Evolutionary conservation across 2,329 filamentous ascomycete genomes (phyloP).

Genomic region (Pezizomycotina sp.): DNA sequence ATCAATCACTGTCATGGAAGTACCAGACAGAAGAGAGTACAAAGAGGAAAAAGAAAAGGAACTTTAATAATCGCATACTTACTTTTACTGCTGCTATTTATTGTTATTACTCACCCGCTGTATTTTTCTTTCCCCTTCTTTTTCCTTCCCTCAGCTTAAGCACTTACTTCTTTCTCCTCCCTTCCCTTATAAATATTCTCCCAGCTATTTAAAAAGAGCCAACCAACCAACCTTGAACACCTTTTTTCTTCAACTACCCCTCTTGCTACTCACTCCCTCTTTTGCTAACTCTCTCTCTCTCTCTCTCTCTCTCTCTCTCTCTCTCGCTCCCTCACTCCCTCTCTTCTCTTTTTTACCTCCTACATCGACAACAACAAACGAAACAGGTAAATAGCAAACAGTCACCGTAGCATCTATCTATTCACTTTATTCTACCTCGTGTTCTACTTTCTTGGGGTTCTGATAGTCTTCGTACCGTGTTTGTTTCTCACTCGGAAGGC

Average conservation of each 20-base stretch:
- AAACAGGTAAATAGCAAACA: too few species aligned
- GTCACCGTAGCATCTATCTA: too few species aligned
- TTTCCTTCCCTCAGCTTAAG: slow-evolving; percentile 1
- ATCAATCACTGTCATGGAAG: too few species aligned
- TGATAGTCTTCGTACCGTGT: slow-evolving; percentile 11
- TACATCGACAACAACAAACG: slow-evolving; percentile 20
- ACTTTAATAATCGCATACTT: slow-evolving; percentile 4
- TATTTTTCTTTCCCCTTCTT: neutral
- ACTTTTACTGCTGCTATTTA: too few species aligned
- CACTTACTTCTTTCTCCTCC: slow-evolving; percentile 2
- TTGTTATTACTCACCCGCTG: too few species aligned
- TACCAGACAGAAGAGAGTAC: too few species aligned
- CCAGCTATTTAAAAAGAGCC: slow-evolving; percentile 14
- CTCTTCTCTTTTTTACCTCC: slow-evolving; percentile 11
- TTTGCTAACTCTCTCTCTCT: slow-evolving; percentile 23
- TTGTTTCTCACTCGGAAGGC: slow-evolving; percentile 26
- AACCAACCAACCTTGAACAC: slow-evolving; percentile 6
- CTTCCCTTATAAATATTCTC: slow-evolving; percentile 3
- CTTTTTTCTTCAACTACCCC: slow-evolving; percentile 22
- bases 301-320: slow-evolving; percentile 20
- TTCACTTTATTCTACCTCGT: slow-evolving; percentile 9
- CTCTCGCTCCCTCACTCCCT: slow-evolving; percentile 23
- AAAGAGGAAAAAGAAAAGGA: slow-evolving; percentile 1
- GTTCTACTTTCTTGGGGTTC: slow-evolving; percentile 2
- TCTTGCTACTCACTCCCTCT: slow-evolving; percentile 26